Percentiles rank a stretch among this genome's conserved stretches.
phyloP scores from a whole-genome alignment of 495 filamentous ascomycete genomes.

The Penicillium samsonianum region DNA sequence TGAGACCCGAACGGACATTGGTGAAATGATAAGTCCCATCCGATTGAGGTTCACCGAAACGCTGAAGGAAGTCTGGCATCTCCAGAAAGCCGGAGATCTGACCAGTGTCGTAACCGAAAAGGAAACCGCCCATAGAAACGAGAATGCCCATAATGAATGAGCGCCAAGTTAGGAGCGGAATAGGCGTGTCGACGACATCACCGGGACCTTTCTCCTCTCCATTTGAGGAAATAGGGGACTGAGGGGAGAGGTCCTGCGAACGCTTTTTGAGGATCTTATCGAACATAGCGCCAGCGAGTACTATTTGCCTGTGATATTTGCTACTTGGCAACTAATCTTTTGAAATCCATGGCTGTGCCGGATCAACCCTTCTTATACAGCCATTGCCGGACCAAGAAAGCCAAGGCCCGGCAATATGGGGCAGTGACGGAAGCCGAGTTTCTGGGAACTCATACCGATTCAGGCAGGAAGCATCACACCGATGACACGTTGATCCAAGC shows the following conservation, averaged over 20 bases:
- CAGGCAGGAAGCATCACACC: constrained; percentile 9
- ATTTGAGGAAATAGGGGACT: constrained; percentile 18
- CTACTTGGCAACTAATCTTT: neutral
- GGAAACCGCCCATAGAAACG: constrained; percentile 67
- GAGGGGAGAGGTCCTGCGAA: constrained; percentile 17
- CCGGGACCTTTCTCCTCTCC: constrained; percentile 25
- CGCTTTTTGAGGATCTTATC: constrained; percentile 24
- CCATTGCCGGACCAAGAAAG: neutral
- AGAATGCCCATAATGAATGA: constrained; percentile 50
- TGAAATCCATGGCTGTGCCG: neutral
- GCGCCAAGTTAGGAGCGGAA: constrained; percentile 40
- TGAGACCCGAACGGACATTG: constrained; percentile 50
- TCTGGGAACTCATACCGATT: constrained; percentile 3
- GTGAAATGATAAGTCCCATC: constrained; percentile 40
- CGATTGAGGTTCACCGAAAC: constrained; percentile 35
- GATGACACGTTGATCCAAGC: constrained; percentile 31
- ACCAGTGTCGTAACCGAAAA: constrained; percentile 48
- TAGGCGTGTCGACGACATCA: constrained; percentile 34
- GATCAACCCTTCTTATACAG: constrained; percentile 13
- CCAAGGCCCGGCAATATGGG: constrained; percentile 1
- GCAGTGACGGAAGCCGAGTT: constrained; percentile 7
- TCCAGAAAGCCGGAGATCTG: constrained; percentile 57
- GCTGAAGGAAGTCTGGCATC: constrained; percentile 49
- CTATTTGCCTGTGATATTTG: neutral
- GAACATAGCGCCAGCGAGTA: constrained; percentile 17